Conservation (phyloP, 164 flowering plant genomes). For the Paratinospora sagittata region DNA sequence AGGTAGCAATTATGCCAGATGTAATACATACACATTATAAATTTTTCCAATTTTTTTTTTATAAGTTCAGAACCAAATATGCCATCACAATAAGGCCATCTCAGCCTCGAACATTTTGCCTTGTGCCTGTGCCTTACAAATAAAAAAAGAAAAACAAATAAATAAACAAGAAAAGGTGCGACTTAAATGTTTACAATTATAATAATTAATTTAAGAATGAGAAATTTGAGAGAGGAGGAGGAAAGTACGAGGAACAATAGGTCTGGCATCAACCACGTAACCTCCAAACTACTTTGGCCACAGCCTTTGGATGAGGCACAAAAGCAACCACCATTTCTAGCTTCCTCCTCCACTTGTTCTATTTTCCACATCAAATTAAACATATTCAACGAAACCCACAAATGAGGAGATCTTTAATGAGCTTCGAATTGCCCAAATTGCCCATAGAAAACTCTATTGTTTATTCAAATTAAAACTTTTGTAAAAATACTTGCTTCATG, state of each 20-base stretch:
- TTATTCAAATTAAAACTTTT: too few species aligned
- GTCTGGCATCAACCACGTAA: constrained; percentile 7
- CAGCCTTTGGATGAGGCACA: constrained; percentile 10
- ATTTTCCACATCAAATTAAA: background rate
- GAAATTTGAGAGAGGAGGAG: background rate
- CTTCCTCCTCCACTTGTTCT: constrained; percentile 4
- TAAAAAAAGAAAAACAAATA: too few species aligned
- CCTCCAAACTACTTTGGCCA: background rate
- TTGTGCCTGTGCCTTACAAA: too few species aligned
- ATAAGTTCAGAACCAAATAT: too few species aligned
- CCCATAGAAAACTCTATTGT: background rate
- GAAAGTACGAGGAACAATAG: background rate
- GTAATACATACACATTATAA: too few species aligned
- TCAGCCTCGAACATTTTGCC: too few species aligned
- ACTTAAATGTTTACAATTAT: too few species aligned
- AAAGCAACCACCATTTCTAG: constrained; percentile 1
- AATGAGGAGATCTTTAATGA: background rate
- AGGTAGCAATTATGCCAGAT: too few species aligned
- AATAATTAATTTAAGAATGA: background rate
- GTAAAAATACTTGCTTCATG: too few species aligned
- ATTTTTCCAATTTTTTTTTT: too few species aligned
- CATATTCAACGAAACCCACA: background rate
- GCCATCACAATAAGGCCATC: too few species aligned
- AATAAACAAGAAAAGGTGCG: too few species aligned
- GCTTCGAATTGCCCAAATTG: background rate